A percentile compares a stretch with the other conserved stretches of the same genome.
Conservation (phyloP, 2,329 filamentous ascomycete species). For the Sporothrix sp. region DNA sequence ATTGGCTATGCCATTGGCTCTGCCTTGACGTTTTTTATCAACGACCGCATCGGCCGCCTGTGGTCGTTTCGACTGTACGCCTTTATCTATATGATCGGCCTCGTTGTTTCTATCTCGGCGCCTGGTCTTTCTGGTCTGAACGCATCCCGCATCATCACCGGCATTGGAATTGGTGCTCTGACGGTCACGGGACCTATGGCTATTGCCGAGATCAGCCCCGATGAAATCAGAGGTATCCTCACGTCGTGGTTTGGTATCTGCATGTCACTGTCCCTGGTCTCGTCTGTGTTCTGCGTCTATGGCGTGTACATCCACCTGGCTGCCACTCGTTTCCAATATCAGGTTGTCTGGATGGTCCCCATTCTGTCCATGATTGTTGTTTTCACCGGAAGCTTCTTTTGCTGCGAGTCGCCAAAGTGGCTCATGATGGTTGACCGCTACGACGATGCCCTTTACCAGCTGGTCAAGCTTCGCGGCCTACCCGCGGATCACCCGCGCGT, state of each 20-base stretch:
- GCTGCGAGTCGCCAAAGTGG: slow-evolving; percentile 28
- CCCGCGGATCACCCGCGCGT: slow-evolving; percentile 24
- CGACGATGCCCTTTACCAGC: slow-evolving; percentile 22
- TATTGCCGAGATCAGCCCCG: slow-evolving; percentile 37
- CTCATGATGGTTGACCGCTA: slow-evolving; percentile 22
- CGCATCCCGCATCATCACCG: slow-evolving; percentile 28
- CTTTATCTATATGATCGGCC: slow-evolving; percentile 35
- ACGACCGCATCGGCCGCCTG: slow-evolving; percentile 31
- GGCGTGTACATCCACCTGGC: slow-evolving; percentile 26
- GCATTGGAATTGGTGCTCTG: slow-evolving; percentile 30
- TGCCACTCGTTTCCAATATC: slow-evolving; percentile 20
- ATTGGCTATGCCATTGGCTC: slow-evolving; percentile 9
- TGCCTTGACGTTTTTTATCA: slow-evolving; percentile 23
- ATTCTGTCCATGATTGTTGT: slow-evolving; percentile 23
- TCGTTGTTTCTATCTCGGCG: slow-evolving; percentile 28
- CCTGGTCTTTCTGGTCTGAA: slow-evolving; percentile 23
- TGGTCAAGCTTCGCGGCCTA: slow-evolving; percentile 25
- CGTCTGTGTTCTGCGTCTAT: slow-evolving; percentile 27
- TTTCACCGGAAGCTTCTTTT: slow-evolving; percentile 24
- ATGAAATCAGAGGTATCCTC: slow-evolving; percentile 33
- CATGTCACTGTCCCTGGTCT: slow-evolving; percentile 27
- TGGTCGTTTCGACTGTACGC: slow-evolving; percentile 31
- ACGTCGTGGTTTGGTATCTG: slow-evolving; percentile 32
- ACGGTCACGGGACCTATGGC: slow-evolving; percentile 38
- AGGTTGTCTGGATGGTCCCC: slow-evolving; percentile 25